A percentile compares a stretch with the other conserved stretches of the same genome.
Conservation (phyloP, 768 basidiomycete genomes). For the Agaricus sinodeliciosus region DNA sequence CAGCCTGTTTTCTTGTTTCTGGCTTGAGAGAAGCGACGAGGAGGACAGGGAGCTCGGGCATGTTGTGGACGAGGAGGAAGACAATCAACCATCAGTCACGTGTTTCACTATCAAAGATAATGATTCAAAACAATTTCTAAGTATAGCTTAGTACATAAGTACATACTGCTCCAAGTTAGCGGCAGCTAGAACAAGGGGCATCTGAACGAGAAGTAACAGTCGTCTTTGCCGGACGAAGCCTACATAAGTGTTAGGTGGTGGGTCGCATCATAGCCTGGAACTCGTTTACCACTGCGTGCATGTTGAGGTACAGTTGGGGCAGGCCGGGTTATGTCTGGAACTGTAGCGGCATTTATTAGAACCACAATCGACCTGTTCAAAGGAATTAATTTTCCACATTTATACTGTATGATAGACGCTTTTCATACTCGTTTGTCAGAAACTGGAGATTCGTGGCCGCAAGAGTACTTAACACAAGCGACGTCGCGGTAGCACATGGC, state of each 20-base stretch:
- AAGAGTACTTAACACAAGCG: slow-evolving; percentile 28
- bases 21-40: slow-evolving; percentile 70
- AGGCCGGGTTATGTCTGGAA: slow-evolving; percentile 24
- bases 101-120: not conserved
- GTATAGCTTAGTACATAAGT: too few relatives aligned
- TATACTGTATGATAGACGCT: slow-evolving; percentile 11
- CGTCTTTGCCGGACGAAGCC: slow-evolving; percentile 23
- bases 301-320: slow-evolving; percentile 28
- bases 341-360: slow-evolving; percentile 38
- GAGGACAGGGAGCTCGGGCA: slow-evolving; percentile 65
- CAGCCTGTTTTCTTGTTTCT: slow-evolving; percentile 69
- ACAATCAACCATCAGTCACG: slow-evolving; percentile 6
- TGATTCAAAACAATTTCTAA: not conserved
- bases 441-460: slow-evolving; percentile 28
- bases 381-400: not conserved
- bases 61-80: slow-evolving; percentile 19
- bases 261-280: not conserved
- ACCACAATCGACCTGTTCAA: slow-evolving; percentile 34
- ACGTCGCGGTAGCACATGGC: slow-evolving; percentile 39
- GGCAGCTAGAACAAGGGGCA: slow-evolving; percentile 14
- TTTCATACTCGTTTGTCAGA: slow-evolving; percentile 18
- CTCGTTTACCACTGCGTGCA: slow-evolving; percentile 31
- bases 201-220: slow-evolving; percentile 15
- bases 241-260: slow-evolving; percentile 1
- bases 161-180: not conserved